These are phyloP conservation scores for Pythium periplocum DNA, from an alignment of 352 stramenopile species.

Conservation along the genomic window DNA sequence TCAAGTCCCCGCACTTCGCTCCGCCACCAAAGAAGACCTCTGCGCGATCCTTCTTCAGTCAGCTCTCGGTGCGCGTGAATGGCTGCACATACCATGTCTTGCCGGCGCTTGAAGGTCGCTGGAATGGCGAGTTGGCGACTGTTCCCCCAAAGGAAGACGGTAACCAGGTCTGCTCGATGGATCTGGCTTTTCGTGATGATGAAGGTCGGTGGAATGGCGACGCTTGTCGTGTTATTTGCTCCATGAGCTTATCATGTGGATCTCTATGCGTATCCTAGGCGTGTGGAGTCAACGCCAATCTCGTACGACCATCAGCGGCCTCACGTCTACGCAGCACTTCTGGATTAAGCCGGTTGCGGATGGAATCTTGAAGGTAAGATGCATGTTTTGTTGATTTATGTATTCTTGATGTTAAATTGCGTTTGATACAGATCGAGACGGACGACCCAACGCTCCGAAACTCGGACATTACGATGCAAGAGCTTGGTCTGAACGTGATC, in stretches of 20 bases:
- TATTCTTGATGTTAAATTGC: background rate
- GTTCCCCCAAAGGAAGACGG: constrained; percentile 75
- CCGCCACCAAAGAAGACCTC: constrained; percentile 40
- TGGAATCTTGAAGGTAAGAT: constrained; percentile 68
- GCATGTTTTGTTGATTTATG: background rate
- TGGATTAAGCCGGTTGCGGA: constrained; percentile 87
- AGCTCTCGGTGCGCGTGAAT: constrained; percentile 82
- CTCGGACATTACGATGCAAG: constrained; percentile 85
- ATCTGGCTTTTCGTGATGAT: constrained; percentile 78
- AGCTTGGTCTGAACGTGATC: constrained; percentile 76
- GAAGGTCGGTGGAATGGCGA: constrained; percentile 33
- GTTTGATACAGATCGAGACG: constrained; percentile 50
- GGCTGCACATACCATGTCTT: constrained; percentile 84
- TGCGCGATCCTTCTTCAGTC: constrained; percentile 79
- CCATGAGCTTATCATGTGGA: too few relatives aligned
- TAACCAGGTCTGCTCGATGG: constrained; percentile 82
- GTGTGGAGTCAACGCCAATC: constrained; percentile 86
- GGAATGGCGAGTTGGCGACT: constrained; percentile 77
- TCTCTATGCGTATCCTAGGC: constrained; percentile 2
- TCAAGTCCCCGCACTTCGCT: constrained; percentile 41
- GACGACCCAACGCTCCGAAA: constrained; percentile 74
- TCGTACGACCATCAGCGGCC: constrained; percentile 77
- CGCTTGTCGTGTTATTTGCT: too few relatives aligned
- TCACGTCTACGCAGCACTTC: constrained; percentile 84
- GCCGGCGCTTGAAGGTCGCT: constrained; percentile 76